Evolutionary conservation across 2,329 filamentous ascomycete species (phyloP).

Genomic region (Fusarium veterinarium): DNA sequence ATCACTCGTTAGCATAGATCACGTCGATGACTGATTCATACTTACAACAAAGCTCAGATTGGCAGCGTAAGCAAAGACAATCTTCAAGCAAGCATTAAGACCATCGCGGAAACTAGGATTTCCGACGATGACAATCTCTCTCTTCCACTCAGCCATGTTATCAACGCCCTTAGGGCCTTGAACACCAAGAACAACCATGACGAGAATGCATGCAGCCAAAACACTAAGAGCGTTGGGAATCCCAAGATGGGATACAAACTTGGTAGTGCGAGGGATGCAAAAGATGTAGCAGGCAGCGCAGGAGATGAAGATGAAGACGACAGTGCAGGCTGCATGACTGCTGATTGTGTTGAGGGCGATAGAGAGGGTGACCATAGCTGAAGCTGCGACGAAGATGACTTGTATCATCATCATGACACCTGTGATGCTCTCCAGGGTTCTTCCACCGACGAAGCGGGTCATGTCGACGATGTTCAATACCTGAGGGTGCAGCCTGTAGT

Average conservation of each 20-base stretch:
- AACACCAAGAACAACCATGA: slow-evolving; percentile 36
- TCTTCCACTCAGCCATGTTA: slow-evolving; percentile 29
- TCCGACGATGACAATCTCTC: slow-evolving; percentile 36
- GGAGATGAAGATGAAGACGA: slow-evolving; percentile 27
- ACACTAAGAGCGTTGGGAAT: slow-evolving; percentile 35
- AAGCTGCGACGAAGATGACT: slow-evolving; percentile 34
- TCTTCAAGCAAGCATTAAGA: slow-evolving; percentile 38
- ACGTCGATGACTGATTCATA: background rate
- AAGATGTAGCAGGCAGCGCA: slow-evolving; percentile 25
- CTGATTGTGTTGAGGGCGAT: slow-evolving; percentile 39
- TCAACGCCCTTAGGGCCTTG: slow-evolving; percentile 5
- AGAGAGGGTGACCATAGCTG: slow-evolving; percentile 30
- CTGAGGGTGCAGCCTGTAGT: slow-evolving; percentile 74
- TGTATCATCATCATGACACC: slow-evolving; percentile 39
- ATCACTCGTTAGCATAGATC: background rate
- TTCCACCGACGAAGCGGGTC: slow-evolving; percentile 61
- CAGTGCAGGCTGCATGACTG: slow-evolving; percentile 21
- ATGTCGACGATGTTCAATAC: slow-evolving; percentile 76
- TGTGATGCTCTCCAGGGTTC: slow-evolving; percentile 13
- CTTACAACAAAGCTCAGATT: slow-evolving; percentile 42
- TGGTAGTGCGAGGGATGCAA: slow-evolving; percentile 26
- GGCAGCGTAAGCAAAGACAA: slow-evolving; percentile 44
- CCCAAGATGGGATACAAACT: slow-evolving; percentile 26
- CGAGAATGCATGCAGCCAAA: slow-evolving; percentile 22
- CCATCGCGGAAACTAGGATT: slow-evolving; percentile 38